Evolutionary conservation across 345 rosid genomes (phyloP), one percentile per base, ranked within the genome.

Genomic region (Hibiscus trionum): DNA sequence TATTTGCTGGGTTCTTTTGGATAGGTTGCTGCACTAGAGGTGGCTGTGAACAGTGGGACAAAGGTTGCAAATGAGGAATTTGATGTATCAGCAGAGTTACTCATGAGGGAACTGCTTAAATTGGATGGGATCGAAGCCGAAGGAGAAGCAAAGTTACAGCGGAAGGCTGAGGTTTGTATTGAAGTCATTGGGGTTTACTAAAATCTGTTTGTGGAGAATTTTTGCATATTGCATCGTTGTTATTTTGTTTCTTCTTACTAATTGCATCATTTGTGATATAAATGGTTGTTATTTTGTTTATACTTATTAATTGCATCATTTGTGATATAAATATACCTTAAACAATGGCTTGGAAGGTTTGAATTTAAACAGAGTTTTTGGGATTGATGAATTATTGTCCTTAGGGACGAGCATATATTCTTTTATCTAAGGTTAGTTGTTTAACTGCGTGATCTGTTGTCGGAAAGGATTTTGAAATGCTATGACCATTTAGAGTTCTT

Each of bases 121-220:
- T 26, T 58, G 62, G 62, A 58, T 11, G 62, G 16, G 35, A 58
- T 58, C n/a, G 62, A 58, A 7, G 98, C 98, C 21, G 90, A 86
- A 77, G 98, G 97, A 29, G 95, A 91, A 78, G 96, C 95, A 49
- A 88, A 81, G 82, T 11, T 82, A 58, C 93, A 77, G 79, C 83
- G 98, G 27, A 94, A 84, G 85, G 88, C 96, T 61, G 98, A 94
- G 97, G 97, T 94, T 58, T 19, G 89, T 79, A 21, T 59, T 74
- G 14, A 60, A 57, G 31, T 49, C 46, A 14, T 57, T 62, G 31
- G 42, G 62, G 46, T 55, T 60, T 19, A 53, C 47, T 37, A 14
- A 4, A 27, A 59, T 61, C 17, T 29, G 33, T 7, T 56, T 9
- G 61, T 21, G 29, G 6, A 21, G 1, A 56, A 56, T 10, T 56